phyloP scores from a whole-genome alignment of 306 rosid genomes.

The Geum urbanum region DNA sequence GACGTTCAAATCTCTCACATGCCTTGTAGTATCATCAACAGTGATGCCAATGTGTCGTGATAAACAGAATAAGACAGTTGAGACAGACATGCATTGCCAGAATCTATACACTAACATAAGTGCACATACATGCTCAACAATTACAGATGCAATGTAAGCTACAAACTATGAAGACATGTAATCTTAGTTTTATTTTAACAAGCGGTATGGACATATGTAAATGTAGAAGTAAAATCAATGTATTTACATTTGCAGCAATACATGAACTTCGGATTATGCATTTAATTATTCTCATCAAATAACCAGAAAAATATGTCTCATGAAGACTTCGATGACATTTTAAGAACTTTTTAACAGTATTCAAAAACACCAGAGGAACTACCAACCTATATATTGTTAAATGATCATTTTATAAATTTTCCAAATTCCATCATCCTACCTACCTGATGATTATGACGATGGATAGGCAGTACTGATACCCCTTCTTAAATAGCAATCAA shows the following conservation, averaged over 20 bases:
- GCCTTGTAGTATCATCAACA: constrained; percentile 92
- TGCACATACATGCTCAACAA: neutral
- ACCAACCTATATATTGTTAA: too few species aligned
- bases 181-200: neutral
- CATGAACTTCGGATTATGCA: neutral
- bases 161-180: neutral
- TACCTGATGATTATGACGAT: too few species aligned
- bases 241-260: neutral
- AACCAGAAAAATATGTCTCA: neutral
- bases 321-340: too few species aligned
- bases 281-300: neutral
- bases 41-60: constrained; percentile 92
- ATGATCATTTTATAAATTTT: too few species aligned
- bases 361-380: too few species aligned
- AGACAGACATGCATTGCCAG: neutral
- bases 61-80: constrained; percentile 6
- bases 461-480: too few species aligned
- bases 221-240: neutral
- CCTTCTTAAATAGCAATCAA: too few species aligned
- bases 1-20: constrained; percentile 81
- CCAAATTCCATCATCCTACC: too few species aligned
- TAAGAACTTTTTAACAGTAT: too few species aligned
- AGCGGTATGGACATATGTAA: neutral
- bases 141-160: neutral
- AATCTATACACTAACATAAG: too few species aligned